Conservation (phyloP, 1,139 yeast species). For the Eremothecium sinecaudum region DNA sequence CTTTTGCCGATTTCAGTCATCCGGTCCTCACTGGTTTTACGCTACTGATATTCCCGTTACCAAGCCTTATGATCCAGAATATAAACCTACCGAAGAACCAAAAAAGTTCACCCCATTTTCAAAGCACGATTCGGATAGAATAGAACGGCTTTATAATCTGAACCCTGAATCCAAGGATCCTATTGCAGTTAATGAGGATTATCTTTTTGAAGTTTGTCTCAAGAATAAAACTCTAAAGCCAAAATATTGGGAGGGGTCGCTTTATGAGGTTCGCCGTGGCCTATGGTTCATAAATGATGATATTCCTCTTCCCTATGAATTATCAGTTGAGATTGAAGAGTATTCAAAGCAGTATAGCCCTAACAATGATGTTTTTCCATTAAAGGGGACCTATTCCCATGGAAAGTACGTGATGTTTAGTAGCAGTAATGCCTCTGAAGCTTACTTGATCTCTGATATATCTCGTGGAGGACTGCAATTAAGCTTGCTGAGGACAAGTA, state of each 20-base stretch:
- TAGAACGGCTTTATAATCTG: conserved; percentile 44
- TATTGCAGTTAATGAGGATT: conserved; percentile 73
- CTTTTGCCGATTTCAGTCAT: neutral
- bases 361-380: conserved; percentile 16
- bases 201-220: conserved; percentile 63
- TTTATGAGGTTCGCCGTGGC: conserved; percentile 75
- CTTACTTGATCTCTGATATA: conserved; percentile 32
- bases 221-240: conserved; percentile 48
- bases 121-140: conserved; percentile 46
- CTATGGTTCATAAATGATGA: conserved; percentile 67
- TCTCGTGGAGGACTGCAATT: conserved; percentile 32
- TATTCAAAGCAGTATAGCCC: conserved; percentile 22
- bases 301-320: conserved; percentile 44
- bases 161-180: conserved; percentile 5
- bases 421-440: conserved; percentile 30
- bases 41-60: conserved; percentile 68
- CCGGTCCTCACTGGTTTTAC: conserved; percentile 50
- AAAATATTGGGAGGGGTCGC: conserved; percentile 84
- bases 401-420: conserved; percentile 33
- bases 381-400: conserved; percentile 9
- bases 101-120: conserved; percentile 64
- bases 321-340: conserved; percentile 53
- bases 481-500: conserved; percentile 23
- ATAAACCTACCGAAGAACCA: conserved; percentile 42
- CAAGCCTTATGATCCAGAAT: conserved; percentile 54